phyloP scores from a whole-genome alignment of 805 yeast species.

The Clavispora santaluciae region DNA sequence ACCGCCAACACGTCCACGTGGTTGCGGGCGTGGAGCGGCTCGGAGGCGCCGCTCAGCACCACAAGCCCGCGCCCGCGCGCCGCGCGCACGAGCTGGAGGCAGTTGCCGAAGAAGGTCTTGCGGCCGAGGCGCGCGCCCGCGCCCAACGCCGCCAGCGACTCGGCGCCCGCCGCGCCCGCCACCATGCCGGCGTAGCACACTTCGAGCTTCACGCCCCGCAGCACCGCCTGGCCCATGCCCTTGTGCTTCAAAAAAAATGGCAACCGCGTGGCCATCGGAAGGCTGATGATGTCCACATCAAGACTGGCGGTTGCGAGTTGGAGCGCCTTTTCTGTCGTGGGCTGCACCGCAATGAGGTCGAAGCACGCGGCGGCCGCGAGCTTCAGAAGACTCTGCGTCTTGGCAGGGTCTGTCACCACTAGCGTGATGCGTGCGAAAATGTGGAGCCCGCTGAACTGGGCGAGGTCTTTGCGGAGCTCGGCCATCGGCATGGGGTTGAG shows the following conservation, averaged over 20 bases:
- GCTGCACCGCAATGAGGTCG: slow-evolving; percentile 80
- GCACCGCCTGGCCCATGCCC: slow-evolving; percentile 75
- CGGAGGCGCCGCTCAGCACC: slow-evolving; percentile 68
- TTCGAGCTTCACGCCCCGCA: slow-evolving; percentile 80
- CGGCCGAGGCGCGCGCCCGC: slow-evolving; percentile 37
- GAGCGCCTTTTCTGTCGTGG: slow-evolving; percentile 73
- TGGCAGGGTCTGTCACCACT: slow-evolving; percentile 70
- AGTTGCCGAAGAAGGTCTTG: slow-evolving; percentile 64
- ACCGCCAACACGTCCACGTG: slow-evolving; percentile 66
- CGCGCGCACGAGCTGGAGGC: slow-evolving; percentile 71
- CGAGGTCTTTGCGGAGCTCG: slow-evolving; percentile 14
- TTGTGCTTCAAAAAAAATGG: slow-evolving; percentile 82
- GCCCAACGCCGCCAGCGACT: slow-evolving; percentile 15
- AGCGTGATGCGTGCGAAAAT: slow-evolving; percentile 71
- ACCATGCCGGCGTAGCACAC: slow-evolving; percentile 60
- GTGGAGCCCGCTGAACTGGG: slow-evolving; percentile 30
- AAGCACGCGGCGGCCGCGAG: slow-evolving; percentile 40
- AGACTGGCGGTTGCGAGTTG: slow-evolving; percentile 68
- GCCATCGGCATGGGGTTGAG: slow-evolving; percentile 46
- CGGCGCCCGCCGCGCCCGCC: slow-evolving; percentile 30
- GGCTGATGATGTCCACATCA: slow-evolving; percentile 77
- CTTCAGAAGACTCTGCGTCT: slow-evolving; percentile 58
- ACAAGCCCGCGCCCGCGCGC: slow-evolving; percentile 77
- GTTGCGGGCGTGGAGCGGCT: slow-evolving; percentile 56
- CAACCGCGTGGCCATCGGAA: slow-evolving; percentile 58